These are phyloP conservation scores for Talaromyces sp. DNA, from an alignment of 2,329 filamentous ascomycete species.

Conservation along the genomic window DNA sequence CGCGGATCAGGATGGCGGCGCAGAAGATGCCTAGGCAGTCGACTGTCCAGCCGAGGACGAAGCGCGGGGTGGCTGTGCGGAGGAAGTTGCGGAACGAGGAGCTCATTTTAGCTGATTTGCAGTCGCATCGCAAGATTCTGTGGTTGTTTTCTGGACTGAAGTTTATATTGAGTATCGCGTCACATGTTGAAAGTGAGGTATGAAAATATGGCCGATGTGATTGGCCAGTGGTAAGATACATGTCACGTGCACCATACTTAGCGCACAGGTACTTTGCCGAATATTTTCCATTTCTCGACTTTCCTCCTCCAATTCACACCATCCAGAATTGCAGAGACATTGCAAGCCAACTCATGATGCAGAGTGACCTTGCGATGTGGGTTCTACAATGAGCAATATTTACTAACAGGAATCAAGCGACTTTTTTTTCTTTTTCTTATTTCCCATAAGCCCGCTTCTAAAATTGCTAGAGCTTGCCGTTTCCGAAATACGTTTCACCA, in stretches of 20 bases:
- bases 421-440: neutral
- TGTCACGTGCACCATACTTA: constrained; percentile 7
- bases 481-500: constrained; percentile 44
- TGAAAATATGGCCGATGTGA: neutral
- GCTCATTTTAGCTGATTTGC: constrained; percentile 25
- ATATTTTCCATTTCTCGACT: constrained; percentile 4
- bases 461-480: constrained; percentile 57
- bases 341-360: constrained; percentile 9
- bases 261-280: constrained; percentile 5
- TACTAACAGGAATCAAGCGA: neutral
- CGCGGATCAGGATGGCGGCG: constrained; percentile 38
- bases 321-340: neutral
- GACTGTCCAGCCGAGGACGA: constrained; percentile 29
- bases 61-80: constrained; percentile 23
- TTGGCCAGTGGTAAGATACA: neutral
- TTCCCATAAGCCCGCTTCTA: constrained; percentile 38
- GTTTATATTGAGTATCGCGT: neutral
- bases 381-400: neutral
- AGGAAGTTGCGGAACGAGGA: constrained; percentile 30
- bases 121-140: neutral
- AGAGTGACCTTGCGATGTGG: neutral
- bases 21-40: constrained; percentile 36
- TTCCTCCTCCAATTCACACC: constrained; percentile 7
- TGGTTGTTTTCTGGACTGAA: neutral
- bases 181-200: constrained; percentile 6